A percentile compares a stretch with the other conserved stretches of the same genome.
phyloP scores from a whole-genome alignment of 1,139 yeast genomes.

The Kodamaea ohmeri region DNA sequence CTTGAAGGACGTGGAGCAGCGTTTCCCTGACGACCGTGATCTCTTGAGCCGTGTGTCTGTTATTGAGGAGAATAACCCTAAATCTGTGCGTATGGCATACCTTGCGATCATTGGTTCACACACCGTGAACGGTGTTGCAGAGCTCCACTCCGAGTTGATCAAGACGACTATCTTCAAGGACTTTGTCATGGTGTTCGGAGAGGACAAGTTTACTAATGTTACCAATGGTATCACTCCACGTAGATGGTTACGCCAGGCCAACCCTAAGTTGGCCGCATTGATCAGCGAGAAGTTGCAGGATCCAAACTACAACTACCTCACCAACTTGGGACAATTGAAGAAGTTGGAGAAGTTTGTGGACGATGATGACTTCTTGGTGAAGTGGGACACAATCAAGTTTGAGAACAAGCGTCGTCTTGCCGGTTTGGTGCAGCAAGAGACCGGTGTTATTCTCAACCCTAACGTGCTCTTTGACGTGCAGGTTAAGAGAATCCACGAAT shows the following conservation, averaged over 20 bases:
- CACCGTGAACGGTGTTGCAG: conserved; percentile 94
- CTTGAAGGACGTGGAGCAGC: conserved; percentile 69
- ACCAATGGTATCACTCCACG: conserved; percentile 96
- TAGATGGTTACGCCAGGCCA: conserved; percentile 94
- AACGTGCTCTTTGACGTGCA: conserved; percentile 84
- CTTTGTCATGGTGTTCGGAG: conserved; percentile 78
- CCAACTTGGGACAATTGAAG: conserved; percentile 67
- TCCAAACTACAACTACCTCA: conserved; percentile 60
- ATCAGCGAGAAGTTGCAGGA: conserved; percentile 72
- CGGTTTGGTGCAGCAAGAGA: conserved; percentile 61
- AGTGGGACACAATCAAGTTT: conserved; percentile 72
- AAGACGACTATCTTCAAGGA: conserved; percentile 88
- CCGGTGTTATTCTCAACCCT: conserved; percentile 70
- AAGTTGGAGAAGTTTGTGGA: conserved; percentile 64
- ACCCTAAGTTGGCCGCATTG: conserved; percentile 71
- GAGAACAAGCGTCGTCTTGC: conserved; percentile 71
- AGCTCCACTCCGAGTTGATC: conserved; percentile 86
- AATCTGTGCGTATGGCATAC: conserved; percentile 89
- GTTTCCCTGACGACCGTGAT: conserved; percentile 68
- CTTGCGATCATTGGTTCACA: conserved; percentile 92
- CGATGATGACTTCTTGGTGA: conserved; percentile 62
- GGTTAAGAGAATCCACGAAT: conserved; percentile 93
- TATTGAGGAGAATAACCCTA: conserved; percentile 76
- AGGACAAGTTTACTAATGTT: conserved; percentile 82
- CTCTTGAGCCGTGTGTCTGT: conserved; percentile 72